phyloP scores from a whole-genome alignment of 257 asterid species.

The Plantago elongata region DNA sequence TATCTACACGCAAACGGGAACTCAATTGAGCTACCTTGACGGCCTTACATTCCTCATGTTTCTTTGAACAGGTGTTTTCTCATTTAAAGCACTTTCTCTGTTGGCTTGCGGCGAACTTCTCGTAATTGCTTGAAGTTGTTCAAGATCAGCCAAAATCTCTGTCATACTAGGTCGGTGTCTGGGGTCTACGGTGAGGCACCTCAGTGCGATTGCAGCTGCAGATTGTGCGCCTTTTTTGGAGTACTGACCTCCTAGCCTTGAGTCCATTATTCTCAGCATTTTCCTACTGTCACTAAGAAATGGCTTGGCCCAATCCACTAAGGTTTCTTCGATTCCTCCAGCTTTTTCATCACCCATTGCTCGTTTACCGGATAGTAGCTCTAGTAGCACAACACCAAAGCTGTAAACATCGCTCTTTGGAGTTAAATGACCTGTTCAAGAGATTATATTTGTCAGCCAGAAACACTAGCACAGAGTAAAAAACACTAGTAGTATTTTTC shows the following conservation, averaged over 20 bases:
- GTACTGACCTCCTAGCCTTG: slow-evolving; percentile 55
- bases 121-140: slow-evolving; percentile 25
- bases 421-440: slow-evolving; percentile 39
- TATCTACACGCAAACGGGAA: neutral
- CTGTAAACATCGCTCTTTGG: slow-evolving; percentile 53
- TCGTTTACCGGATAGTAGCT: slow-evolving; percentile 51
- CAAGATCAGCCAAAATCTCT: slow-evolving; percentile 36
- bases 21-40: slow-evolving; percentile 12
- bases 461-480: slow-evolving; percentile 17
- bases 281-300: slow-evolving; percentile 41
- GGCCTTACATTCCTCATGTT: slow-evolving; percentile 22
- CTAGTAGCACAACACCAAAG: slow-evolving; percentile 45
- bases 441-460: neutral
- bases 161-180: slow-evolving; percentile 41
- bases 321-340: slow-evolving; percentile 47
- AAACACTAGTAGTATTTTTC: neutral
- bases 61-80: slow-evolving; percentile 22
- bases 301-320: slow-evolving; percentile 58
- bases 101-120: slow-evolving; percentile 8
- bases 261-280: slow-evolving; percentile 51
- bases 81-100: slow-evolving; percentile 15
- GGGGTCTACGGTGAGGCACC: slow-evolving; percentile 37
- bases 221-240: slow-evolving; percentile 47
- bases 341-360: slow-evolving; percentile 47
- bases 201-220: slow-evolving; percentile 35